phyloP scores from a whole-genome alignment of 805 yeast genomes.

The Metschnikowia proteae region DNA sequence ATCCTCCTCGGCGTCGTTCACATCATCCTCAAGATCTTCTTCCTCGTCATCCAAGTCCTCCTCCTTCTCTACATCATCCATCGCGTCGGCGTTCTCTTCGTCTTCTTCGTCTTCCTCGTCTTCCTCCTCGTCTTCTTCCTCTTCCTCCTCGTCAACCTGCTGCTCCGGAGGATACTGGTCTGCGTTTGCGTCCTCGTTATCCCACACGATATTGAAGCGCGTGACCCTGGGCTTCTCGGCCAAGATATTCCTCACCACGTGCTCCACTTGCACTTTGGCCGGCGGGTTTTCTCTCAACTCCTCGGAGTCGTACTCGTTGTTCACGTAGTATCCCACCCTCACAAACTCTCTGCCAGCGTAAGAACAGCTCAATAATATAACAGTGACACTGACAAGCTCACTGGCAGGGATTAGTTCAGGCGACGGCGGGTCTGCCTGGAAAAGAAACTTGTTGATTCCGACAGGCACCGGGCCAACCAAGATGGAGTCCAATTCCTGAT shows the following conservation, averaged over 20 bases:
- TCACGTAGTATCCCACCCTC: constrained; percentile 95
- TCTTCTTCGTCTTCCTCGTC: constrained; percentile 20
- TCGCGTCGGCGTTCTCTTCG: constrained; percentile 17
- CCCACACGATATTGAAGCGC: constrained; percentile 96
- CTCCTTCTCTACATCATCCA: constrained; percentile 10
- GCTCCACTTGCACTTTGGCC: constrained; percentile 86
- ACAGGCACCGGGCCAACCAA: constrained; percentile 99
- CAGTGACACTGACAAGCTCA: constrained; percentile 93
- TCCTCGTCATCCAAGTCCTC: constrained; percentile 17
- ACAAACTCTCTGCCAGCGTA: constrained; percentile 94
- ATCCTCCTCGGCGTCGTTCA: constrained; percentile 10
- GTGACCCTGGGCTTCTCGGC: constrained; percentile 99
- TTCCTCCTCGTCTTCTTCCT: constrained; percentile 27
- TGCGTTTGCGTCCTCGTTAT: constrained; percentile 58
- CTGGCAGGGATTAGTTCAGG: constrained; percentile 95
- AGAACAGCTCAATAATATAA: constrained; percentile 85
- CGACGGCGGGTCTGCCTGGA: constrained; percentile 94
- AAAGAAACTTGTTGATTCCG: constrained; percentile 88
- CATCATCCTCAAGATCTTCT: constrained; percentile 11
- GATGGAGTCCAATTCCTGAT: constrained; percentile 92
- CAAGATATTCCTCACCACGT: constrained; percentile 86
- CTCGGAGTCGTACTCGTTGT: constrained; percentile 92
- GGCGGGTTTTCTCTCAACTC: constrained; percentile 94
- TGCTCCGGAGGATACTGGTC: constrained; percentile 81
- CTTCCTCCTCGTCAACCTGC: constrained; percentile 44